Conservation (phyloP, 441 rosid species). For the Gossypium schwendimanii region DNA sequence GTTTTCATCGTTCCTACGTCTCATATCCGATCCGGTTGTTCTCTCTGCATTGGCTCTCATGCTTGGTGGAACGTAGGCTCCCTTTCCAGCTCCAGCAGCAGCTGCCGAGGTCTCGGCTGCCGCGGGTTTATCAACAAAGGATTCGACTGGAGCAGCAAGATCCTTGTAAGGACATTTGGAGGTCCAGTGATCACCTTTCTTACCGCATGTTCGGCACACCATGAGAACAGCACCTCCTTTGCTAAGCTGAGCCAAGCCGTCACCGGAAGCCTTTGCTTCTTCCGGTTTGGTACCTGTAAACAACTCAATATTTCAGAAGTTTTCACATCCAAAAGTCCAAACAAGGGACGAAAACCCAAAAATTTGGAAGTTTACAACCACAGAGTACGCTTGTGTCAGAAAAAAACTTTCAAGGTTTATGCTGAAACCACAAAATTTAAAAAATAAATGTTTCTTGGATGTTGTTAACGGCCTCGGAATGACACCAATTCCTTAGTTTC, state of each 20-base stretch:
- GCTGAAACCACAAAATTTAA: neutral
- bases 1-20: slow-evolving; percentile 59
- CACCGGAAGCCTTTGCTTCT: slow-evolving; percentile 36
- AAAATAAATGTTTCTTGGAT: neutral
- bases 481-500: slow-evolving; percentile 14
- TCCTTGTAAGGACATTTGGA: slow-evolving; percentile 59
- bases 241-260: slow-evolving; percentile 38
- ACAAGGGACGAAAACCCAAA: neutral
- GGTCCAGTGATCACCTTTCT: slow-evolving; percentile 64
- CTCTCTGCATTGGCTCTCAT: slow-evolving; percentile 48
- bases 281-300: slow-evolving; percentile 38
- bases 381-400: neutral
- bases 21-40: slow-evolving; percentile 47
- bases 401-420: neutral
- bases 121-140: slow-evolving; percentile 35
- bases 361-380: neutral
- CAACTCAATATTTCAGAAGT: neutral
- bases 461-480: slow-evolving; percentile 23
- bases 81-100: slow-evolving; percentile 32
- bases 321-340: neutral
- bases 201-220: slow-evolving; percentile 56
- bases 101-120: slow-evolving; percentile 28
- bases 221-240: slow-evolving; percentile 56
- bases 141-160: slow-evolving; percentile 38
- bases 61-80: slow-evolving; percentile 48